Evolutionary conservation across 2,329 filamentous ascomycete species (phyloP), one percentile per base, ranked within the genome.

Genomic region (Sporothrix dimorphospora): DNA sequence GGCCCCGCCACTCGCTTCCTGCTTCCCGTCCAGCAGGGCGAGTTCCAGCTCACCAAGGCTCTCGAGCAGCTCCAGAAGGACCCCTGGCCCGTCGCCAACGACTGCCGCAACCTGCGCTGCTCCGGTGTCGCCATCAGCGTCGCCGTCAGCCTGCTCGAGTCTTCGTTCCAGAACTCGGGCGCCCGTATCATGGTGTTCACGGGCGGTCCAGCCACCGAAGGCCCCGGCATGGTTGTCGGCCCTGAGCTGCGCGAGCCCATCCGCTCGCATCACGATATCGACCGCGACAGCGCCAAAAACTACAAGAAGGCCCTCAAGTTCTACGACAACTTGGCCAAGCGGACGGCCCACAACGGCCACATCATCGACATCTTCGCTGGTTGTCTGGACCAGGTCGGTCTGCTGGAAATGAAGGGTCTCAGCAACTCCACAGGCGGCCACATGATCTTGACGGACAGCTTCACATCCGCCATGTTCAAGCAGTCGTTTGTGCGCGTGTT

Each of bases 281-380:
- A 99, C 80, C 90, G 94, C 72, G 96, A 99, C 82, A 98, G 98
- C 81, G 97, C 97, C 84, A 99, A 99, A 82, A 98, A 98, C 83
- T 98, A 97, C 85, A 99, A 99, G 87, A 99, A 99, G 84, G 96
- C 96, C 27, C 83, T 98, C 68, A 99, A 98, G 90, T 98, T 98
- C 82, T 99, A 98, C 81, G 96, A 99, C 75, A 92, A 89, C 75
- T 88, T 99, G 57, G 94, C 96, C 5, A 98, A 98, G 83, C 90
- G 96, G 73, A 94, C 94, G 24, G 93, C 96, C 16, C 94, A 98
- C 81, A 99, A 99, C 78, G 95, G 96, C 27, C 96, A 99, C 79
- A 93, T 98, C 75, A 93, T 99, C 77, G 96, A 99, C 81, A 96
- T 99, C 71, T 99, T 98, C 81, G 96, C 95, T 70, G 96, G 96